Evolutionary conservation across 768 basidiomycete species (phyloP).

Genomic region (Russula compacta): DNA sequence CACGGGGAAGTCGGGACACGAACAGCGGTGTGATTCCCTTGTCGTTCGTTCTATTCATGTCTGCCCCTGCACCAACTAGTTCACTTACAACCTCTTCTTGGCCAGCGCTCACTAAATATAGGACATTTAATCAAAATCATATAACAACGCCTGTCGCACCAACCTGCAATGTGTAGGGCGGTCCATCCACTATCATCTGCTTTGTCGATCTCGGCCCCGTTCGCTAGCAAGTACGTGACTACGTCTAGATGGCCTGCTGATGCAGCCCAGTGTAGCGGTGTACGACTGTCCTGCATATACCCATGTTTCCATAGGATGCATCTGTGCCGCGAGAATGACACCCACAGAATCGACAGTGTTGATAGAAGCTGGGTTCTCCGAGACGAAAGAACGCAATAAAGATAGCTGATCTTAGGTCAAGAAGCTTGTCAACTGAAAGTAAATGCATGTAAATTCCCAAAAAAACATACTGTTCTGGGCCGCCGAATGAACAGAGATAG

Average conservation of each 20-base stretch:
- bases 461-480: conserved; percentile 51
- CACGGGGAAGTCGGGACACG: conserved; percentile 24
- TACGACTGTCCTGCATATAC: conserved; percentile 55
- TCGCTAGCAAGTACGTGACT: conserved; percentile 56
- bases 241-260: conserved; percentile 65
- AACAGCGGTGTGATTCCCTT: conserved; percentile 82
- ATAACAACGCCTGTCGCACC: conserved; percentile 3
- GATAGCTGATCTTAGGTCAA: conserved; percentile 50
- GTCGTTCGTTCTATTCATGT: conserved; percentile 71
- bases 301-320: not conserved
- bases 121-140: not conserved
- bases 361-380: conserved; percentile 52
- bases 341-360: conserved; percentile 56
- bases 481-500: conserved; percentile 49
- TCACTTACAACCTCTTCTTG: conserved; percentile 66
- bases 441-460: not conserved
- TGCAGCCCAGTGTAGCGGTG: conserved; percentile 82
- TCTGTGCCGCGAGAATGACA: not conserved
- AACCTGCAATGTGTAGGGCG: conserved; percentile 72
- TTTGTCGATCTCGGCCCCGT: conserved; percentile 59
- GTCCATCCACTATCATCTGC: conserved; percentile 67
- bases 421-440: not conserved
- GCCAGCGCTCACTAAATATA: conserved; percentile 64
- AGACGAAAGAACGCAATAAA: conserved; percentile 55
- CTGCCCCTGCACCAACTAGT: conserved; percentile 73